A percentile compares a stretch with the other conserved stretches of the same genome.
These are phyloP conservation scores for Triticum urartu DNA, from an alignment of 176 grass and related monocot genomes.

Conservation along the genomic window DNA sequence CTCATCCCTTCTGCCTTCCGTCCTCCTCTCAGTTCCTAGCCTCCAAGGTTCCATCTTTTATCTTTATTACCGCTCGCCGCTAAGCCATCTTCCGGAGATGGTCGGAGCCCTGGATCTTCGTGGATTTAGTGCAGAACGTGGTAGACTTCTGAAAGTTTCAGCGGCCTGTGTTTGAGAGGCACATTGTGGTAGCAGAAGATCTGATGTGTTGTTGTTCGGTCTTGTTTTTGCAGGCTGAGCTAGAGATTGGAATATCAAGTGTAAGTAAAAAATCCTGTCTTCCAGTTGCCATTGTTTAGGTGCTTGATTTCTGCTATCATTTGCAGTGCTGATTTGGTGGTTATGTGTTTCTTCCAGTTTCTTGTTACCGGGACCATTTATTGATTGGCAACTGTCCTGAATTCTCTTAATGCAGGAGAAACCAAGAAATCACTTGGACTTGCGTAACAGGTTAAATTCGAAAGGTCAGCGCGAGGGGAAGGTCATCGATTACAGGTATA, in stretches of 20 bases:
- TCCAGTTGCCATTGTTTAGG: neutral
- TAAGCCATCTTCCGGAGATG: neutral
- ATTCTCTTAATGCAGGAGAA: constrained; percentile 68
- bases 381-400: neutral
- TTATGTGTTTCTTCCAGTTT: neutral
- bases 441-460: constrained; percentile 87
- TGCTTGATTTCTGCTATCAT: neutral
- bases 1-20: neutral
- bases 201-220: constrained; percentile 11
- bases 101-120: neutral
- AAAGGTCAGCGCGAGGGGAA: constrained; percentile 93
- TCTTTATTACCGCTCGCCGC: too few species aligned
- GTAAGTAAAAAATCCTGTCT: too few species aligned
- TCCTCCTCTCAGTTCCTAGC: neutral
- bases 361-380: neutral
- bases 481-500: constrained; percentile 93
- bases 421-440: constrained; percentile 91
- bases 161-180: neutral
- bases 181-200: neutral
- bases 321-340: neutral
- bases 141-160: neutral
- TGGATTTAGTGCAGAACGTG: neutral
- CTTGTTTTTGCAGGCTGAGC: constrained; percentile 65
- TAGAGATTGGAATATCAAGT: constrained; percentile 80
- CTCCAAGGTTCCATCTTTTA: neutral